Conservation (phyloP, 768 basidiomycete genomes). For the Russula virescens region DNA sequence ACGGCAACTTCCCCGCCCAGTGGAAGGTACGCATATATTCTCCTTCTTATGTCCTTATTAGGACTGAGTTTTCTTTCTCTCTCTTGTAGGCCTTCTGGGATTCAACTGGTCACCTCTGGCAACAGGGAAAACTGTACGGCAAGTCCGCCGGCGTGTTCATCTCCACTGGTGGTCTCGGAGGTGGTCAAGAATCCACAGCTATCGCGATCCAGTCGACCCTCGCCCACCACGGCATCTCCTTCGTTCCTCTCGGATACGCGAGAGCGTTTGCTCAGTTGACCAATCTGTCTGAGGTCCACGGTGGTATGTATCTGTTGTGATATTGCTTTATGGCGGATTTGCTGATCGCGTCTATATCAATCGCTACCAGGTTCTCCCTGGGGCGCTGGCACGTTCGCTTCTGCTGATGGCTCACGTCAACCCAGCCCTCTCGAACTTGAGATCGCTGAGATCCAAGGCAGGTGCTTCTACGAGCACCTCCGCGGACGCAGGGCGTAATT, state of each 20-base stretch:
- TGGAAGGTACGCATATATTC: conserved; percentile 49
- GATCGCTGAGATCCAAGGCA: conserved; percentile 48
- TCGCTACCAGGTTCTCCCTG: conserved; percentile 73
- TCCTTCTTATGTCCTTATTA: not conserved
- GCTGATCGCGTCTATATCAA: not conserved
- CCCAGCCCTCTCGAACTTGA: conserved; percentile 47
- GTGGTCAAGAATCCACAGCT: conserved; percentile 63
- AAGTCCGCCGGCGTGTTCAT: conserved; percentile 75
- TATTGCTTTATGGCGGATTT: not conserved
- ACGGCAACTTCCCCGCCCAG: conserved; percentile 74
- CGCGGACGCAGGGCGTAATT: conserved; percentile 28
- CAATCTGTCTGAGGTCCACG: conserved; percentile 46
- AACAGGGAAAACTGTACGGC: conserved; percentile 51
- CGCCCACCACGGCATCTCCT: conserved; percentile 67
- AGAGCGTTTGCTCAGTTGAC: conserved; percentile 39
- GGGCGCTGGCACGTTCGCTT: conserved; percentile 66
- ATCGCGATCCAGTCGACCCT: conserved; percentile 51
- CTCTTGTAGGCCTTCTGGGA: conserved; percentile 63
- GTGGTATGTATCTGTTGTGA: conserved; percentile 41
- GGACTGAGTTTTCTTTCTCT: not conserved
- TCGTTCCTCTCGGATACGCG: conserved; percentile 69
- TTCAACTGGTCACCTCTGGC: conserved; percentile 63
- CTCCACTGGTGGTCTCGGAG: conserved; percentile 65
- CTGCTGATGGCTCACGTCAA: conserved; percentile 40
- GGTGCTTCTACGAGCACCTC: conserved; percentile 42